Percentiles rank a stretch among this genome's conserved stretches.
Conservation (phyloP, 805 yeast species). For the Cyberlindnera amylophila region DNA sequence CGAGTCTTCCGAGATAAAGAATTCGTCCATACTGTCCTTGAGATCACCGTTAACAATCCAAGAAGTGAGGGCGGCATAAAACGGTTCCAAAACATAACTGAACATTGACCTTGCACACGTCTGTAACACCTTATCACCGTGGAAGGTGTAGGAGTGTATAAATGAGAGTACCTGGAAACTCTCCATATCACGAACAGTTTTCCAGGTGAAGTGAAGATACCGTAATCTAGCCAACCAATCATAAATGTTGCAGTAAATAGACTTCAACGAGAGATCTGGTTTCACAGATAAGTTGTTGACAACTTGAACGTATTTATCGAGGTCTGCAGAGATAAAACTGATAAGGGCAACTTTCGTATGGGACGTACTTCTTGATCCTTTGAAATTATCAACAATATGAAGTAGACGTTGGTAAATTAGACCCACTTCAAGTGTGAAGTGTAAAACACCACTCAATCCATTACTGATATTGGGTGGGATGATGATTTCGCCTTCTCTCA, state of each 20-base stretch:
- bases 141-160: slow-evolving; percentile 45
- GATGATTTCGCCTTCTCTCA: slow-evolving; percentile 31
- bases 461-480: slow-evolving; percentile 54
- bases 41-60: slow-evolving; percentile 75
- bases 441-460: slow-evolving; percentile 53
- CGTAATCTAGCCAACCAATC: slow-evolving; percentile 57
- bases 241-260: slow-evolving; percentile 35
- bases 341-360: slow-evolving; percentile 60
- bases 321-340: slow-evolving; percentile 40
- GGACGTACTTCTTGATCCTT: slow-evolving; percentile 15
- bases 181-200: slow-evolving; percentile 29
- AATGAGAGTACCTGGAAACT: slow-evolving; percentile 55
- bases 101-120: slow-evolving; percentile 42
- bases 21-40: slow-evolving; percentile 51
- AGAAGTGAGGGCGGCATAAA: slow-evolving; percentile 49
- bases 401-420: slow-evolving; percentile 52
- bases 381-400: slow-evolving; percentile 28
- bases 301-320: slow-evolving; percentile 39
- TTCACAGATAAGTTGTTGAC: slow-evolving; percentile 43
- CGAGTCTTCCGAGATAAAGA: slow-evolving; percentile 33
- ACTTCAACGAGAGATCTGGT: slow-evolving; percentile 28
- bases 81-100: slow-evolving; percentile 49
- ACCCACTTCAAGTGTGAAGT: slow-evolving; percentile 65
- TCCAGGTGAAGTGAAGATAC: slow-evolving; percentile 44
- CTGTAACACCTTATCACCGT: slow-evolving; percentile 60